Conservation (phyloP, 2,329 filamentous ascomycete genomes). For the Thermothelomyces thermophilus region DNA sequence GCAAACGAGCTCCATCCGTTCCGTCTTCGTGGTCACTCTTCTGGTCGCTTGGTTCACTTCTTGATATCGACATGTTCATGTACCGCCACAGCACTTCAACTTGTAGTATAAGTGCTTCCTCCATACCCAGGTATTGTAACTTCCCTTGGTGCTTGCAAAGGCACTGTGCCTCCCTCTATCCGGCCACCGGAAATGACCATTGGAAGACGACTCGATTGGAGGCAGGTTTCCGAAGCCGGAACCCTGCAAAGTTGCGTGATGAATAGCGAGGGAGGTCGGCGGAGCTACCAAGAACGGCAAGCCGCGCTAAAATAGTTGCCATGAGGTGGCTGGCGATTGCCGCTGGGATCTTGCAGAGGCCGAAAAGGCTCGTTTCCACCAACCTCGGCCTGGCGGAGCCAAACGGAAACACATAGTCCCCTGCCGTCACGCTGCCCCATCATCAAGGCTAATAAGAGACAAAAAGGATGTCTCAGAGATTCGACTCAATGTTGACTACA, state of each 20-base stretch:
- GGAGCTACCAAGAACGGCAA: constrained; percentile 20
- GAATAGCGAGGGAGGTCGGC: constrained; percentile 3
- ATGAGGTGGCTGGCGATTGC: constrained; percentile 12
- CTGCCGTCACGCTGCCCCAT: too few species aligned
- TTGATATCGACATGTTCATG: too few species aligned
- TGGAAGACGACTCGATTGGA: neutral
- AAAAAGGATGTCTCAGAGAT: too few species aligned
- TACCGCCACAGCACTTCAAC: too few species aligned
- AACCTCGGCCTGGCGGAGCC: constrained; percentile 20
- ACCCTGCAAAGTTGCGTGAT: constrained; percentile 8
- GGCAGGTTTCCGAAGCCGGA: neutral
- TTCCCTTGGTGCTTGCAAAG: too few species aligned
- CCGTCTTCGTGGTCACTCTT: neutral
- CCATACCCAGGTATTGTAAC: too few species aligned
- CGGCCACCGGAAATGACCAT: neutral
- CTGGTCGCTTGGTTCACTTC: too few species aligned
- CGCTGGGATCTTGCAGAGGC: constrained; percentile 11
- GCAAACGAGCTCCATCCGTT: neutral
- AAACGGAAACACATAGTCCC: too few species aligned
- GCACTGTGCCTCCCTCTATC: neutral
- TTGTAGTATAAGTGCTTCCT: too few species aligned
- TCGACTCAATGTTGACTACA: too few species aligned
- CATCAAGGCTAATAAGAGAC: too few species aligned
- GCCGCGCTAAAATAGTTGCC: constrained; percentile 9
- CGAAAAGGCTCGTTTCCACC: neutral